phyloP scores from a whole-genome alignment of 163 green algal species.

The Chlamydomonas reinhardtii region DNA sequence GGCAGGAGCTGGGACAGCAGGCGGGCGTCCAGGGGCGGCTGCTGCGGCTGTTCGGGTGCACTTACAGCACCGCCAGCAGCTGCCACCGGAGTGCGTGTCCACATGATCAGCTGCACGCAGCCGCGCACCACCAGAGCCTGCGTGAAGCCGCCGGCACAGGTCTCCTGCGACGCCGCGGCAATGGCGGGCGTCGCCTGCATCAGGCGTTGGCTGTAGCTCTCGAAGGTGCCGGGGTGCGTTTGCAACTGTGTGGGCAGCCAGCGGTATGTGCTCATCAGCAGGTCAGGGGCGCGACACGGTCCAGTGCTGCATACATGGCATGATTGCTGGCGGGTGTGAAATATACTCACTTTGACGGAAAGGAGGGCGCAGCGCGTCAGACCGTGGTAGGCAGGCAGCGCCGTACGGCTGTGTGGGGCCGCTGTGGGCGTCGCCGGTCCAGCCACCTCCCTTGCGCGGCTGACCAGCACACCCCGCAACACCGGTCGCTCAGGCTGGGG shows the following conservation, averaged over 20 bases:
- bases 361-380: not conserved
- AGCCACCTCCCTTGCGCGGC: not conserved
- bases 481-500: not conserved
- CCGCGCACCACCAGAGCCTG: not conserved
- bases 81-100: not conserved
- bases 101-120: conserved; percentile 8
- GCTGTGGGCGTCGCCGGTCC: no score
- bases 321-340: no score
- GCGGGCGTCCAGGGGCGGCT: no score
- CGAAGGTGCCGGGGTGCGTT: not conserved
- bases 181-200: not conserved
- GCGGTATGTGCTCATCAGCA: not conserved
- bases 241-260: not conserved
- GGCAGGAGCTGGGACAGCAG: not conserved
- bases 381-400: not conserved
- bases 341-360: not conserved
- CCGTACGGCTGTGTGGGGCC: not conserved
- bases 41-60: not conserved
- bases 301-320: no score
- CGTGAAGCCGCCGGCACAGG: no score
- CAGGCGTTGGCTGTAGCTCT: conserved; percentile 3
- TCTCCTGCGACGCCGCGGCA: not conserved
- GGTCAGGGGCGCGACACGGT: not conserved
- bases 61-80: not conserved
- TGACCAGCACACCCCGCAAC: not conserved